Evolutionary conservation across 441 rosid genomes (phyloP), one percentile per base, ranked within the genome.

Genomic region (Gossypium trilobum): DNA sequence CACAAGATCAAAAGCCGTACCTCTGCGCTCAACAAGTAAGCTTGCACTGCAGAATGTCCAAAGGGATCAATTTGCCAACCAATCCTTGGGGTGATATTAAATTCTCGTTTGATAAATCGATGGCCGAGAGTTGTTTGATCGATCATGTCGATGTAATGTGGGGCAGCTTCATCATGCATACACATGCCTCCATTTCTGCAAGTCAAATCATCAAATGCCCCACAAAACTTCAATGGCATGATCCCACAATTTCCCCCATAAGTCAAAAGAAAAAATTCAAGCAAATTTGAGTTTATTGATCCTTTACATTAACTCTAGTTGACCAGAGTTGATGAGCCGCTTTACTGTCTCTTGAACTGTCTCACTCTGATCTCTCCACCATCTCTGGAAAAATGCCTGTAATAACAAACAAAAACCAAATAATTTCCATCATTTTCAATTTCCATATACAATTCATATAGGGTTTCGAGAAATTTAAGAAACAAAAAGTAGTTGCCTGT

Each of bases 31-130:
- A 85, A 73, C 63, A 85, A 79, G 74, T 85, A 85, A 54, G 85
- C 89, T 69, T 85, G 89, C 56, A 80, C 85, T 4, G 89, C 89
- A 68, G 89, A 83, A 77, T 85, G 89, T 13, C 89, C 89, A 63
- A 85, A 85, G 19, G 89, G 87, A 76, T 85, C 89, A 14, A 85
- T 85, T 69, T 85, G 89, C 89, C 89, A 85, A 76, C 87, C 89
- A 72, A 83, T 82, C 72, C 89, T 82, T 5, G 89, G 87, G 57
- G 89, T 85, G 56, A 82, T 69, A 63, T 77, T 76, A 63, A 85
- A 85, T 62, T 83, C 78, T 64, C 78, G 74, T 65, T 82, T 83
- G 57, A 85, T 80, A 60, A 77, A 85, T 29, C 75, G 74, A 78
- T 85, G 89, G 11, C 89, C 89, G 23, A 85, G 85, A 71, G 87